A percentile compares a stretch with the other conserved stretches of the same genome.
phyloP scores from a whole-genome alignment of 495 filamentous ascomycete species.

The Annulohypoxylon stygium region DNA sequence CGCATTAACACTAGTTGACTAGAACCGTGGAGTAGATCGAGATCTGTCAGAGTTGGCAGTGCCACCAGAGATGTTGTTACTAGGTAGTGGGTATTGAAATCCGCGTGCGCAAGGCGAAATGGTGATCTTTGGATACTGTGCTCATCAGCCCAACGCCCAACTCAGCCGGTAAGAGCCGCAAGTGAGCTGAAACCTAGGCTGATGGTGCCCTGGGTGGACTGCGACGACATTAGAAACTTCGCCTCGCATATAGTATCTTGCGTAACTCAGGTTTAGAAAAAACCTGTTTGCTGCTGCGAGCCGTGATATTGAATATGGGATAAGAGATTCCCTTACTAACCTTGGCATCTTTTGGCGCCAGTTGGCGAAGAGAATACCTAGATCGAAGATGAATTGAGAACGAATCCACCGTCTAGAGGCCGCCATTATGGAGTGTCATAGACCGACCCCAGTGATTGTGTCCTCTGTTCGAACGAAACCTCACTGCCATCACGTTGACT shows the following conservation, averaged over 20 bases:
- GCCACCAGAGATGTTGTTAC: not conserved
- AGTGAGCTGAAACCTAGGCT: constrained; percentile 1
- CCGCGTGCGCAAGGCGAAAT: not conserved
- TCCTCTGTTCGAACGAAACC: not conserved
- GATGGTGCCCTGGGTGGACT: not conserved
- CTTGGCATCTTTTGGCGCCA: not conserved
- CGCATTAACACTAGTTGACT: not conserved
- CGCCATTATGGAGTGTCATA: not conserved
- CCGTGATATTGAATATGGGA: not conserved
- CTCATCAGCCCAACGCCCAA: not conserved
- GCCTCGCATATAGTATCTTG: not conserved
- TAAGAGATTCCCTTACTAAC: not conserved
- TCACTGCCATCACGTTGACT: not conserved
- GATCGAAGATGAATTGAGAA: not conserved
- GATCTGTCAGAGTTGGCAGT: not conserved
- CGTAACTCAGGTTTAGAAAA: not conserved
- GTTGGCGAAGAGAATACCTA: not conserved
- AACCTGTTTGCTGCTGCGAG: not conserved
- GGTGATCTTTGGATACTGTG: not conserved
- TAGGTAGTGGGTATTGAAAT: not conserved
- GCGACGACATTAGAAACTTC: not conserved
- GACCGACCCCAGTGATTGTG: not conserved
- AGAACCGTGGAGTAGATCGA: not conserved
- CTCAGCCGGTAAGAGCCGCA: not conserved
- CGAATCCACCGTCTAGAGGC: not conserved